Evolutionary conservation across 169 alveolate genomes (phyloP).

Genomic region (Cryptosporidium canis): DNA sequence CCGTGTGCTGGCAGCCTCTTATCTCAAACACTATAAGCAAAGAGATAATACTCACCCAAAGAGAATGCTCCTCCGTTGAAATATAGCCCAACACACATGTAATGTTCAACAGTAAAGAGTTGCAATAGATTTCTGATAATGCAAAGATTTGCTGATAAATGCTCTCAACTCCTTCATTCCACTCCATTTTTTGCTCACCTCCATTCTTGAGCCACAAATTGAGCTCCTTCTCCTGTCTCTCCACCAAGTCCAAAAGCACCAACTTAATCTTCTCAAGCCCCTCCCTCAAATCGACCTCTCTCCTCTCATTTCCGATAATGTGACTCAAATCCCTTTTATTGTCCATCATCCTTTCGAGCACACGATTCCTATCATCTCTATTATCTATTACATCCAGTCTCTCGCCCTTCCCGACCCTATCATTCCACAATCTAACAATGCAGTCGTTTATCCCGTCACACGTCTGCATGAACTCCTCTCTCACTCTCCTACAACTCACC

Average conservation of each 20-base stretch:
- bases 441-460: neutral
- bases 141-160: conserved; percentile 9
- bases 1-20: conserved; percentile 23
- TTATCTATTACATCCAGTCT: neutral
- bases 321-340: neutral
- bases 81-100: conserved; percentile 32
- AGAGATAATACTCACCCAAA: conserved; percentile 47
- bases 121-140: conserved; percentile 11
- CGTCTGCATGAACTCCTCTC: neutral
- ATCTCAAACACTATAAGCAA: conserved; percentile 52
- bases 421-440: neutral
- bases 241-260: conserved; percentile 2
- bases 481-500: neutral
- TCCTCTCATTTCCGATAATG: neutral
- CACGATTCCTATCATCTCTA: neutral
- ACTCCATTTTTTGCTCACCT: neutral
- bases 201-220: neutral
- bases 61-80: conserved; percentile 28
- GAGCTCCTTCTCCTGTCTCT: conserved; percentile 40
- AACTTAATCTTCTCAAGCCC: neutral
- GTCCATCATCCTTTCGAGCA: neutral
- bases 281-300: neutral
- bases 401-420: neutral
- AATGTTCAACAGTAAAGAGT: conserved; percentile 7
- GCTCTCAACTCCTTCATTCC: neutral